phyloP scores from a whole-genome alignment of 805 yeast genomes.

The Metschnikowia chrysomelidarum region DNA sequence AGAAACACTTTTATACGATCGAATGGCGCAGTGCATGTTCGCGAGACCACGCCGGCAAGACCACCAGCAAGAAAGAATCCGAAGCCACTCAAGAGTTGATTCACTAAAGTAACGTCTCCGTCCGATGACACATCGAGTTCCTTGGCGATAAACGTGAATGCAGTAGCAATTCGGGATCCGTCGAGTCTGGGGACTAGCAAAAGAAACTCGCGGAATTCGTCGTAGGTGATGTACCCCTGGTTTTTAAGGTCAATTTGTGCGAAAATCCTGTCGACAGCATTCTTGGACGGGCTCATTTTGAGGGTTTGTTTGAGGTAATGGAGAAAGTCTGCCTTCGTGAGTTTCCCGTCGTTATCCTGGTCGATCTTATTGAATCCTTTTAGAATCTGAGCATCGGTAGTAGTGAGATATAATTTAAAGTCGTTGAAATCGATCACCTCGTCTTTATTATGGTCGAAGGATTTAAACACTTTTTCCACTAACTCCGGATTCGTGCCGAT shows the following conservation, averaged over 20 bases:
- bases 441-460: slow-evolving; percentile 60
- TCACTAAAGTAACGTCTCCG: slow-evolving; percentile 85
- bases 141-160: slow-evolving; percentile 76
- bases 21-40: slow-evolving; percentile 96
- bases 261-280: slow-evolving; percentile 56
- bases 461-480: slow-evolving; percentile 52
- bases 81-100: slow-evolving; percentile 75
- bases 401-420: slow-evolving; percentile 60
- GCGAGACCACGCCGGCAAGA: slow-evolving; percentile 88
- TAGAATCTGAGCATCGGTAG: slow-evolving; percentile 70
- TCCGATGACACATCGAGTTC: slow-evolving; percentile 81
- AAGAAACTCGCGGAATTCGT: slow-evolving; percentile 82
- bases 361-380: slow-evolving; percentile 69
- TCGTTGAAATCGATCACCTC: slow-evolving; percentile 59
- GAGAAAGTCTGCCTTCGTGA: slow-evolving; percentile 64
- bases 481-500: slow-evolving; percentile 59
- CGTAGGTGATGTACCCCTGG: slow-evolving; percentile 71
- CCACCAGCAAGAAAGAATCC: slow-evolving; percentile 97
- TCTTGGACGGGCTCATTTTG: slow-evolving; percentile 50
- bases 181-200: slow-evolving; percentile 77
- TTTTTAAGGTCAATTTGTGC: slow-evolving; percentile 51
- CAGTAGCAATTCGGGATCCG: slow-evolving; percentile 78
- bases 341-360: slow-evolving; percentile 67
- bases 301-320: slow-evolving; percentile 56
- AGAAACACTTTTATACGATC: slow-evolving; percentile 92